Evolutionary conservation across 163 green algal species (phyloP).

Genomic region (Chlamydomonas reinhardtii): DNA sequence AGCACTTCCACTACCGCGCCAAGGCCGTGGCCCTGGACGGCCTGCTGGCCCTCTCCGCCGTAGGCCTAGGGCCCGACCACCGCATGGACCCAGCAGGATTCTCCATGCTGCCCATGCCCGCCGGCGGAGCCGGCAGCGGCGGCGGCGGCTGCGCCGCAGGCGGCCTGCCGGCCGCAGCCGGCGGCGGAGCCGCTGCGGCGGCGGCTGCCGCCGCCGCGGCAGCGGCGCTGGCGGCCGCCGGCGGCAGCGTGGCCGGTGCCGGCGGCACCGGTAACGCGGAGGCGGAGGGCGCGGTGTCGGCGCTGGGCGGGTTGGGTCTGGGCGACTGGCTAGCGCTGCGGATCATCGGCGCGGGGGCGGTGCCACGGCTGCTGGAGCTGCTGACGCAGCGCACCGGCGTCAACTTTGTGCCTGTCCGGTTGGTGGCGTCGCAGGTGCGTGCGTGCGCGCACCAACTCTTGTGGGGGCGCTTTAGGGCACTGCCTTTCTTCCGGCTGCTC

Average conservation of each 20-base stretch:
- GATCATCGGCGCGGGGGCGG: slow-evolving; percentile 22
- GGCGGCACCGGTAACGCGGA: not conserved
- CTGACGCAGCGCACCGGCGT: slow-evolving; percentile 32
- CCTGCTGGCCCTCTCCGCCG: slow-evolving; percentile 20
- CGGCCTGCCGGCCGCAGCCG: not conserved
- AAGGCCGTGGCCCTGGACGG: slow-evolving; percentile 39
- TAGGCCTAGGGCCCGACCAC: slow-evolving; percentile 26
- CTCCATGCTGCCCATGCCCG: slow-evolving; percentile 4
- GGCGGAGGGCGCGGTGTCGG: not conserved
- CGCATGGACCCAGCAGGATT: slow-evolving; percentile 27
- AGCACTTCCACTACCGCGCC: slow-evolving; percentile 47
- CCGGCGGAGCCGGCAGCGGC: not conserved
- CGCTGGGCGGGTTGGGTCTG: slow-evolving; percentile 28
- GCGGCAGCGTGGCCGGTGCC: not conserved
- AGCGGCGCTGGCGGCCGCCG: not conserved
- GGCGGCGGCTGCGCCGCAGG: not conserved
- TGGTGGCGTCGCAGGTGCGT: slow-evolving; percentile 33
- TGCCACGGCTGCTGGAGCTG: slow-evolving; percentile 47
- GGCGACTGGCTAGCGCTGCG: slow-evolving; percentile 47
- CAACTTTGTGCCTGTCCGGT: slow-evolving; percentile 20
- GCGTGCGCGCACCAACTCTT: not conserved
- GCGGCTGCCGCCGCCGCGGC: not conserved
- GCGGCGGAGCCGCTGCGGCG: not conserved
- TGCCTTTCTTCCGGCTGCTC: too few relatives aligned
- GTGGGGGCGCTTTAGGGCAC: too few relatives aligned